phyloP scores from a whole-genome alignment of 75 land plant genomes.

The Ceratopteris richardii region DNA sequence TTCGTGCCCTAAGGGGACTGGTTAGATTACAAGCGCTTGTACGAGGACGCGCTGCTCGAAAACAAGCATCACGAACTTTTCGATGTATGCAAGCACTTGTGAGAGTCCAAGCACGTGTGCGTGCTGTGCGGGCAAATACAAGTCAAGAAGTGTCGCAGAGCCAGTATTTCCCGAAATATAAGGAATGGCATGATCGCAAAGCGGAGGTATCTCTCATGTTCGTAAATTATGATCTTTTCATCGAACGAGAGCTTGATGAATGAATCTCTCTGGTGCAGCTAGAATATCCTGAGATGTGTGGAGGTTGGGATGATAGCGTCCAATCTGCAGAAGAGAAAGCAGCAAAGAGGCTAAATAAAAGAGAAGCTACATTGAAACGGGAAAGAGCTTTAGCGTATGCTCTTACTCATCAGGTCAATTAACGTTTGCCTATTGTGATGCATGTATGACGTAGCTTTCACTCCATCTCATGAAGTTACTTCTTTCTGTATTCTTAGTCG shows the following conservation, averaged over 20 bases:
- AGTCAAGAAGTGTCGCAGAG: constrained; percentile 35
- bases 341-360: constrained; percentile 53
- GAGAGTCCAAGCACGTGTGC: constrained; percentile 68
- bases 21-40: constrained; percentile 90
- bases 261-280: too few species aligned
- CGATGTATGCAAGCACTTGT: constrained; percentile 86
- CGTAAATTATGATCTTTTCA: too few species aligned
- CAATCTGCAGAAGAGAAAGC: constrained; percentile 44
- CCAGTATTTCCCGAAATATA: constrained; percentile 29
- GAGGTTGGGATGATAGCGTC: constrained; percentile 6
- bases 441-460: too few species aligned
- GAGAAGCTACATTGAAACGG: constrained; percentile 74
- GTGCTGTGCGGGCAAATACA: constrained; percentile 52
- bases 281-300: not conserved
- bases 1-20: constrained; percentile 75
- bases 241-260: too few species aligned
- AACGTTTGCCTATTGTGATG: not conserved
- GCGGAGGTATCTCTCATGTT: constrained; percentile 17
- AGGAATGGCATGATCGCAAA: constrained; percentile 10
- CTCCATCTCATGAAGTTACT: too few species aligned
- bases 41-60: constrained; percentile 75
- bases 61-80: constrained; percentile 70
- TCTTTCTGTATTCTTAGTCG: not conserved
- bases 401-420: constrained; percentile 71
- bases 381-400: constrained; percentile 73